A percentile compares a stretch with the other conserved stretches of the same genome.
These are phyloP conservation scores for Conticribra weissflogii DNA, from an alignment of 108 stramenopile species.

Conservation along the genomic window DNA sequence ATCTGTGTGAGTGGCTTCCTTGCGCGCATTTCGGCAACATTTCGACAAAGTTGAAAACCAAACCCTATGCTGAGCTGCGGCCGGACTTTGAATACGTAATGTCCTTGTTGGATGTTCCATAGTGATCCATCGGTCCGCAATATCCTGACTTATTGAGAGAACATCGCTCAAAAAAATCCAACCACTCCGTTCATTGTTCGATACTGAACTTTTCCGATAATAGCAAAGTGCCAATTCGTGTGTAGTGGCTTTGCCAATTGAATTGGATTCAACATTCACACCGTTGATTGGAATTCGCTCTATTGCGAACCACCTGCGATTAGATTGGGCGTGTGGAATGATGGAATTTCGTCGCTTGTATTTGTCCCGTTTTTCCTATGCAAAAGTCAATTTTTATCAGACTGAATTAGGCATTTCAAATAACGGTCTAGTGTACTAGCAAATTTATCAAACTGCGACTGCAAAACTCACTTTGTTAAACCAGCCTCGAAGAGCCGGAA, in stretches of 20 bases:
- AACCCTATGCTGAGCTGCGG: conserved; percentile 38
- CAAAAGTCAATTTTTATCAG: conserved; percentile 3
- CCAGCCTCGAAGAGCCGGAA: conserved; percentile 30
- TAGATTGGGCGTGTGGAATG: neutral
- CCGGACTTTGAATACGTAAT: conserved; percentile 32
- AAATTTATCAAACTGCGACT: neutral
- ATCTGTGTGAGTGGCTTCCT: conserved; percentile 3
- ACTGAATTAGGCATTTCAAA: neutral
- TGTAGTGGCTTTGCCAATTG: conserved; percentile 1
- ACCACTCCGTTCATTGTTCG: conserved; percentile 21
- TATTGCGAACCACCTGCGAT: conserved; percentile 17
- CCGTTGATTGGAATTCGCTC: conserved; percentile 4
- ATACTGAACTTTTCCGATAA: conserved; percentile 19
- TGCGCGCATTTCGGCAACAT: conserved; percentile 25
- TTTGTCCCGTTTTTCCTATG: conserved; percentile 33
- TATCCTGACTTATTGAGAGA: conserved; percentile 23
- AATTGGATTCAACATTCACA: neutral
- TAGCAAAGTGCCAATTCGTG: conserved; percentile 28
- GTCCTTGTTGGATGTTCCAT: conserved; percentile 39
- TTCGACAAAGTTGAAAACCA: conserved; percentile 41
- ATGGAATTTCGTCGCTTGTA: conserved; percentile 25
- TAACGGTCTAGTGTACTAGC: neutral
- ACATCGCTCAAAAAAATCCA: conserved; percentile 40
- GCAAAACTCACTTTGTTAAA: conserved; percentile 27
- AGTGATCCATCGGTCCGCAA: conserved; percentile 26